Evolutionary conservation across 179 eudicot genomes (phyloP).

Genomic region (Actinidia arguta): DNA sequence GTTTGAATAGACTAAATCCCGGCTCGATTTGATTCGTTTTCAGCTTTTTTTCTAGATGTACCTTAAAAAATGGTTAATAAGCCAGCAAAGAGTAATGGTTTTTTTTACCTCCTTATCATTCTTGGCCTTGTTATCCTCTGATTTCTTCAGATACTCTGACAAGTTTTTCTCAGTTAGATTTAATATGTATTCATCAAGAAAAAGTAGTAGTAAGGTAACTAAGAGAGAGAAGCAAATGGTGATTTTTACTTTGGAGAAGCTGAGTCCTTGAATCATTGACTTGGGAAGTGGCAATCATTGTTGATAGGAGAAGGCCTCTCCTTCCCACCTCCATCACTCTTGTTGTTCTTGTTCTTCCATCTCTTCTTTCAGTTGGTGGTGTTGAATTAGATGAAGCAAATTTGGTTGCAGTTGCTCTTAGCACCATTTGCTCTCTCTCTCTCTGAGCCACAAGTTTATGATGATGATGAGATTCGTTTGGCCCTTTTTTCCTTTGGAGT

Average conservation of each 20-base stretch:
- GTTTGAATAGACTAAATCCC: too few relatives aligned
- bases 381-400: conserved; percentile 3
- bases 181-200: neutral
- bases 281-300: conserved; percentile 42
- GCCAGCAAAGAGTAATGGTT: neutral
- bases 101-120: conserved; percentile 87
- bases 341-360: conserved; percentile 18
- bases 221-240: neutral
- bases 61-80: neutral
- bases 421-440: conserved; percentile 26
- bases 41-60: neutral
- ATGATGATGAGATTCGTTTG: conserved; percentile 4
- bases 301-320: conserved; percentile 55
- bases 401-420: conserved; percentile 25
- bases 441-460: conserved; percentile 24
- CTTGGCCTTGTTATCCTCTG: conserved; percentile 89
- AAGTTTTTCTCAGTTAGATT: neutral
- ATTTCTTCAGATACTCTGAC: conserved; percentile 88
- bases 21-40: too few relatives aligned
- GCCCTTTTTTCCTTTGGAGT: neutral
- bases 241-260: conserved; percentile 48
- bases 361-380: conserved; percentile 19
- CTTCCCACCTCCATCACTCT: conserved; percentile 37
- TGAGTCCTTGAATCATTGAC: conserved; percentile 52
- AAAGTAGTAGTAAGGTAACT: neutral